Conservation (phyloP, 2,329 filamentous ascomycete genomes). For the Botrytis fabae region DNA sequence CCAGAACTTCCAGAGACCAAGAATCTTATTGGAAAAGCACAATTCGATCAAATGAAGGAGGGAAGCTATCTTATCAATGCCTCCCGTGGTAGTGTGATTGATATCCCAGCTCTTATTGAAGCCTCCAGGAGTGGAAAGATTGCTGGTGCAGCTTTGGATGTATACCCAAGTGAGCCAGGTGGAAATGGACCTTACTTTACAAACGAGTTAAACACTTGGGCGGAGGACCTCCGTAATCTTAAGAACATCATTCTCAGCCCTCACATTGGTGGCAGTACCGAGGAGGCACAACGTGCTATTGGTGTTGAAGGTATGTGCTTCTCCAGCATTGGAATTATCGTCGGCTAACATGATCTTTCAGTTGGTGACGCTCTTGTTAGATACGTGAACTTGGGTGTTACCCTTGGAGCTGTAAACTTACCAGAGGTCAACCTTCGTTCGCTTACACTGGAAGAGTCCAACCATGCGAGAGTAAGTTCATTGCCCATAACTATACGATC, state of each 20-base stretch:
- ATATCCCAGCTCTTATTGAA: conserved; percentile 88
- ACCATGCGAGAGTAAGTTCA: conserved; percentile 72
- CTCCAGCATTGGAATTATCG: not conserved
- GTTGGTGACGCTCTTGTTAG: conserved; percentile 83
- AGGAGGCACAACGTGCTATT: conserved; percentile 95
- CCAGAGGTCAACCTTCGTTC: conserved; percentile 91
- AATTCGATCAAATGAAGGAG: conserved; percentile 87
- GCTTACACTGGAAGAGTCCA: conserved; percentile 84
- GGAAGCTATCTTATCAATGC: conserved; percentile 96
- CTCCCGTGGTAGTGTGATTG: conserved; percentile 87
- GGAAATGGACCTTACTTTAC: conserved; percentile 96
- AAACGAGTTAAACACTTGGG: conserved; percentile 78
- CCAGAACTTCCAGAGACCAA: conserved; percentile 91
- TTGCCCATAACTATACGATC: not conserved
- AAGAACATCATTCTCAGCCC: conserved; percentile 95
- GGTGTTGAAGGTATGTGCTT: conserved; percentile 68
- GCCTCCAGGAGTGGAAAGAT: conserved; percentile 84
- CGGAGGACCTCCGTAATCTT: conserved; percentile 76
- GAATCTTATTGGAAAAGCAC: conserved; percentile 79
- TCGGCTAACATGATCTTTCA: conserved; percentile 36
- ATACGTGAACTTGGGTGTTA: conserved; percentile 95
- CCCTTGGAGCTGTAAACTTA: conserved; percentile 90
- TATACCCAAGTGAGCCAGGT: conserved; percentile 90
- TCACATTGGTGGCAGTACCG: conserved; percentile 95
- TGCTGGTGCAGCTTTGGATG: conserved; percentile 92